Base-by-base conservation (phyloP, 2,329 filamentous ascomycete species). In the Colletotrichum lupini region DNA sequence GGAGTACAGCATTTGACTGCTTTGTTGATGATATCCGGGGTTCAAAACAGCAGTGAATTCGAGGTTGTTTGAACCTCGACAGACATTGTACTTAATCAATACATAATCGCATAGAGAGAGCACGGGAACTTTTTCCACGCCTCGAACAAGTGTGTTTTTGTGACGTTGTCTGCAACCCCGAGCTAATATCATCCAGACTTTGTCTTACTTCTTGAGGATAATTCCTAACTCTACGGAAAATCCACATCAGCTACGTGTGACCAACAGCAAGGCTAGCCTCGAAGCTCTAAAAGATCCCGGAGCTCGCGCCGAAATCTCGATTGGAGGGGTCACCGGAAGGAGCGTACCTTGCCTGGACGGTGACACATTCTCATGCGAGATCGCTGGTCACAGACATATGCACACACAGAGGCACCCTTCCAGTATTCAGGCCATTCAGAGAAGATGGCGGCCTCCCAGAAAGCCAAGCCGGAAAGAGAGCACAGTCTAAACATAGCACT, bases 341-440 rank as follows among this genome's bases (percentile, higher is more conserved):
- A 61, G 19, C 8, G 30, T 58, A 11, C 53, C 49, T 49, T 58
- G 30, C 32, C 19, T 58, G 30, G 4, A 6, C 16, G 19, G 35
- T n/a, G 32, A n/a, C 52, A 69, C 52, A 60, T 30, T 58, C 49
- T 58, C 55, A 2, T 42, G 67, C 67, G 64, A 66, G 67, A 70
- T 66, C 55, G 67, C 37, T 37, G 61, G 57, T 69, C 35, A 14
- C 16, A 24, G 32, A 52, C 49, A 19, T 8, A 59, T 7, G 14
- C 9, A n/a, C 55, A 16, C 26, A 57, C 26, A 57, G 8, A n/a
- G 28, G 28, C 60, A 22, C 16, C 46, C 28, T 28, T 0, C 6
- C 3, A 26, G 2, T 22, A 5, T 22, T 11, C 19, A 49, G 42
- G 19, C 3, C 19, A 49, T 49, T 8, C 19, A 49, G 19, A 49